Conservation (phyloP, 441 rosid genomes). For the Aquilaria agallochum region DNA sequence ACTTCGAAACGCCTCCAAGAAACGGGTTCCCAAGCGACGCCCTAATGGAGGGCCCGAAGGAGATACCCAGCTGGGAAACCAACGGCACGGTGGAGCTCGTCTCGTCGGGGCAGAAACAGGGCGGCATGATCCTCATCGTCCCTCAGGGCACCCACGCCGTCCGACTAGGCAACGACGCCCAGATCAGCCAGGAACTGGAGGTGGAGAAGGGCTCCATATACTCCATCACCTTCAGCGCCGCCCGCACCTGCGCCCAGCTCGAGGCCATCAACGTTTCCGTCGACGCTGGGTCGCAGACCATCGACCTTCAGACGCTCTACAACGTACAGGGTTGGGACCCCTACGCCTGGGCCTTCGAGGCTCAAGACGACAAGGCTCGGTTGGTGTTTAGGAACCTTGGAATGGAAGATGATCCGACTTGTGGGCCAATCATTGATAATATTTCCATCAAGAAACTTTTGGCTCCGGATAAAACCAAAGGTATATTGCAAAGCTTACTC, state of each 20-base stretch:
- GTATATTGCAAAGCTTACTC: conserved; percentile 21
- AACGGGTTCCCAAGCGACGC: conserved; percentile 63
- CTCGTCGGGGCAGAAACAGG: conserved; percentile 74
- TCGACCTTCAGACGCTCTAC: conserved; percentile 88
- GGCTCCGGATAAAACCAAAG: conserved; percentile 67
- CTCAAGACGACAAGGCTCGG: conserved; percentile 42
- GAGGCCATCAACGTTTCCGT: conserved; percentile 90
- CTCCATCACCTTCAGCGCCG: conserved; percentile 94
- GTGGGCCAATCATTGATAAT: conserved; percentile 93
- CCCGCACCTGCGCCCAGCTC: conserved; percentile 95
- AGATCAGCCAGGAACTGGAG: conserved; percentile 79
- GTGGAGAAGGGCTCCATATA: conserved; percentile 79
- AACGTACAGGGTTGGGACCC: conserved; percentile 99
- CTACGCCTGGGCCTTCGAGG: conserved; percentile 83
- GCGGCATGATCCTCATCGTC: conserved; percentile 91
- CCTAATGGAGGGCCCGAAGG: conserved; percentile 33
- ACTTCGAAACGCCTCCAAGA: conserved; percentile 66
- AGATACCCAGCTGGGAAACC: conserved; percentile 68
- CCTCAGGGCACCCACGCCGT: conserved; percentile 84
- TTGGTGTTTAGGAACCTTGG: conserved; percentile 80
- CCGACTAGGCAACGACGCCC: conserved; percentile 87
- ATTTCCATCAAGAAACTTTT: conserved; percentile 84
- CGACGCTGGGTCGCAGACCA: conserved; percentile 65
- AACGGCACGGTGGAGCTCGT: conserved; percentile 78
- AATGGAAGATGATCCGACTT: conserved; percentile 96